Conservation (phyloP, 2,329 filamentous ascomycete species). For the Venturia nashicola region DNA sequence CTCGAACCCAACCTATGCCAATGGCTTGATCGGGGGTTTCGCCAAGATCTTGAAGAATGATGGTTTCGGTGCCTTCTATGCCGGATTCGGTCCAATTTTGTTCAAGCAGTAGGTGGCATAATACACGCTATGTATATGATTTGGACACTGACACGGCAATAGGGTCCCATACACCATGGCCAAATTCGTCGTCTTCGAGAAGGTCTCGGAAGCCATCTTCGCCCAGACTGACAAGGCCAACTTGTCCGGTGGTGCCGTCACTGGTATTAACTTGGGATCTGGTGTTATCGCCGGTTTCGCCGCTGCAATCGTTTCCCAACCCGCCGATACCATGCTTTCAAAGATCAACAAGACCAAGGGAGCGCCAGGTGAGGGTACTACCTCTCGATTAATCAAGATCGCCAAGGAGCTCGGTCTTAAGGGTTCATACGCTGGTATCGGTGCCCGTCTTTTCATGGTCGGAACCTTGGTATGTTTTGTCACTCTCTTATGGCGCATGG, state of each 20-base stretch:
- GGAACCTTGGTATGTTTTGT: constrained; percentile 9
- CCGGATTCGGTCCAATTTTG: constrained; percentile 61
- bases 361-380: constrained; percentile 72
- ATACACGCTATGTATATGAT: background rate
- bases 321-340: constrained; percentile 84
- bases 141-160: constrained; percentile 15
- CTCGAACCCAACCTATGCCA: constrained; percentile 75
- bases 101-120: constrained; percentile 25
- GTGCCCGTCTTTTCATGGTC: constrained; percentile 62
- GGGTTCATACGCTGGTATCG: constrained; percentile 70
- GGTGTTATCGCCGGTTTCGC: constrained; percentile 81
- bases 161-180: constrained; percentile 89
- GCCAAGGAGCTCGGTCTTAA: constrained; percentile 70
- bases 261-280: constrained; percentile 70
- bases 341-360: constrained; percentile 96
- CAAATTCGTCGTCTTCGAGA: constrained; percentile 92
- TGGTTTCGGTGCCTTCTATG: constrained; percentile 79
- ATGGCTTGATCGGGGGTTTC: constrained; percentile 67
- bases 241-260: constrained; percentile 58
- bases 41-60: constrained; percentile 72
- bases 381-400: constrained; percentile 74
- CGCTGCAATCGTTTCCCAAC: constrained; percentile 76
- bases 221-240: constrained; percentile 54
- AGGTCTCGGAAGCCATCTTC: constrained; percentile 68
- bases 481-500: background rate